Percentiles rank a stretch among this genome's conserved stretches.
Conservation (phyloP, 2,329 filamentous ascomycete genomes). For the Thielaviopsis populi region DNA sequence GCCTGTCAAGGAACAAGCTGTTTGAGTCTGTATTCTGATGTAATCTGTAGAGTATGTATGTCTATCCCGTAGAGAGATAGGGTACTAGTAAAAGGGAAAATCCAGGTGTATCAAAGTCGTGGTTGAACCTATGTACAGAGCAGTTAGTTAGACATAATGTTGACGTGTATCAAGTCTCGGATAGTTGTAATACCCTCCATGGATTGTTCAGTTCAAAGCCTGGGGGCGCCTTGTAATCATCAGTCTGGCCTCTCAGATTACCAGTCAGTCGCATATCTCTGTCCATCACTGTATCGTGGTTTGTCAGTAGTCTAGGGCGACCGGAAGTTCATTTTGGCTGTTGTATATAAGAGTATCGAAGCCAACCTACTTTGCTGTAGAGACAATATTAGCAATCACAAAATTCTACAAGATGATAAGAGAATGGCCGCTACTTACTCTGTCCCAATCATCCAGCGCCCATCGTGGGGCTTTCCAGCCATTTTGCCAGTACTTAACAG, state of each 20-base stretch:
- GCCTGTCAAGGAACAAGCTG: not conserved
- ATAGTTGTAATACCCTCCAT: conserved; percentile 38
- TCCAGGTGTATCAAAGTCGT: conserved; percentile 2
- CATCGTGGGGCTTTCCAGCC: conserved; percentile 46
- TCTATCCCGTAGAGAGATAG: conserved; percentile 17
- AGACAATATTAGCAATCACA: conserved; percentile 21
- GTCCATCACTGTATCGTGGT: conserved; percentile 41
- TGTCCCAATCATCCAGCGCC: conserved; percentile 49
- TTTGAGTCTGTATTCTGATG: conserved; percentile 18
- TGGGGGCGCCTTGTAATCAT: conserved; percentile 37
- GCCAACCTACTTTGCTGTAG: conserved; percentile 38
- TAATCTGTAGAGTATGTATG: conserved; percentile 12
- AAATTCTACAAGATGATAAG: not conserved
- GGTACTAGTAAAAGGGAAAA: not conserved
- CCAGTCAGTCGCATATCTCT: conserved; percentile 48
- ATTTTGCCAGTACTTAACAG: conserved; percentile 42
- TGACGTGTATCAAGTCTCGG: not conserved
- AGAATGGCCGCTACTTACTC: conserved; percentile 28
- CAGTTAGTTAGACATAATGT: not conserved
- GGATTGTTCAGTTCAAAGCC: conserved; percentile 50
- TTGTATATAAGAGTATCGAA: not conserved
- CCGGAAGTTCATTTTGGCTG: not conserved
- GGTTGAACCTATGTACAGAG: conserved; percentile 8
- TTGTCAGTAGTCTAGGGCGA: conserved; percentile 8
- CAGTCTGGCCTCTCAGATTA: conserved; percentile 41